phyloP scores from a whole-genome alignment of 2,329 filamentous ascomycete genomes.

The Metarhizium rileyi region DNA sequence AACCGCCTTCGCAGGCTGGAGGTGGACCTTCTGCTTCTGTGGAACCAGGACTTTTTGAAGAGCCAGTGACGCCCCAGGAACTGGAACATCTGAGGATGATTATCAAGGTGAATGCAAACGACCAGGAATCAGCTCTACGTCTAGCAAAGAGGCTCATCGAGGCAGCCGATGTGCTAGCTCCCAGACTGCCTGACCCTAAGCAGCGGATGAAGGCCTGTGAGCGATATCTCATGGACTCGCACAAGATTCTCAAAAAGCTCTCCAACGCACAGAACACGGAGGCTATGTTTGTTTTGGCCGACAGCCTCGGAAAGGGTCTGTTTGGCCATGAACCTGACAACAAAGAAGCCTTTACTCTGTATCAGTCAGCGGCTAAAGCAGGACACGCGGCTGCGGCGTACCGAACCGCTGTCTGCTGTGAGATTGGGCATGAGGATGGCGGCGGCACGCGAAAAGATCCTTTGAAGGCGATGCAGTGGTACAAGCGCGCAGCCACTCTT shows the following conservation, averaged over 20 bases:
- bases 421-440: conserved; percentile 89
- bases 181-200: conserved; percentile 55
- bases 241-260: conserved; percentile 88
- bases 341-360: conserved; percentile 87
- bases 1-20: conserved; percentile 1
- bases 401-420: conserved; percentile 91
- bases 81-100: conserved; percentile 63
- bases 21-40: conserved; percentile 1
- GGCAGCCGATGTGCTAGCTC: conserved; percentile 66
- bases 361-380: conserved; percentile 86
- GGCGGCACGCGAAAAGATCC: conserved; percentile 88
- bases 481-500: conserved; percentile 81
- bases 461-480: conserved; percentile 95
- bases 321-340: conserved; percentile 73
- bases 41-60: conserved; percentile 8
- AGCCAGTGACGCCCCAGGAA: conserved; percentile 64
- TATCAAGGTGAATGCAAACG: conserved; percentile 61
- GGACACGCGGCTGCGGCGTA: conserved; percentile 84
- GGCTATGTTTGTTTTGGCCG: conserved; percentile 89
- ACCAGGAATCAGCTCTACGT: conserved; percentile 60
- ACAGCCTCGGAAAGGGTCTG: conserved; percentile 73
- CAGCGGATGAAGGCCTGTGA: conserved; percentile 68
- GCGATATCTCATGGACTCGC: conserved; percentile 72
- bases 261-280: conserved; percentile 63
- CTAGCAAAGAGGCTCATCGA: conserved; percentile 81